Conservation (phyloP, 2,329 filamentous ascomycete species). For the Bipolaris cookei region DNA sequence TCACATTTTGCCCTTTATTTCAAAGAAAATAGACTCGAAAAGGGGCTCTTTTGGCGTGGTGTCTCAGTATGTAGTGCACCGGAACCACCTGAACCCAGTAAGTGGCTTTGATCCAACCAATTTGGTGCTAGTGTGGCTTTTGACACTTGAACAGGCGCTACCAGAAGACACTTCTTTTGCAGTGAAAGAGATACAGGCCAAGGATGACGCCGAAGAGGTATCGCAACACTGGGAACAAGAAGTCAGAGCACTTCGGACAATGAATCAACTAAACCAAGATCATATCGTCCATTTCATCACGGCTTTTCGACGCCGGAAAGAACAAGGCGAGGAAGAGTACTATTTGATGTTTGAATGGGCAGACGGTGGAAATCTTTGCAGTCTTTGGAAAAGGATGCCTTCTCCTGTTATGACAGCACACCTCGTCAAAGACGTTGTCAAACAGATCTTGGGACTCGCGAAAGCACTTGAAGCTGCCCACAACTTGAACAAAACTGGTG, state of each 20-base stretch:
- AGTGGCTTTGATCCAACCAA: neutral
- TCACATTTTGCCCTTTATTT: slow-evolving; percentile 7
- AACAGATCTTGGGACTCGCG: slow-evolving; percentile 25
- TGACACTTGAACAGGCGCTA: neutral
- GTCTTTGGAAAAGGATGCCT: slow-evolving; percentile 21
- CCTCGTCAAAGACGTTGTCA: slow-evolving; percentile 4
- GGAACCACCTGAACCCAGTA: slow-evolving; percentile 11
- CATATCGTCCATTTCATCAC: slow-evolving; percentile 28
- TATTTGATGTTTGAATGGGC: slow-evolving; percentile 35
- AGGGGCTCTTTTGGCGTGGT: slow-evolving; percentile 18
- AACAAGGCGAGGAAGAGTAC: slow-evolving; percentile 1
- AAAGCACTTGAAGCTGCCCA: slow-evolving; percentile 27
- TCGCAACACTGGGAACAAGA: slow-evolving; percentile 19
- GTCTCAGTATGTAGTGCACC: slow-evolving; percentile 14
- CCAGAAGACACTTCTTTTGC: slow-evolving; percentile 4
- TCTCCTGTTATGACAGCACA: slow-evolving; percentile 8
- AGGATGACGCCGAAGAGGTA: slow-evolving; percentile 5
- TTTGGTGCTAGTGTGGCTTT: neutral
- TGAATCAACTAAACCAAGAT: slow-evolving; percentile 23
- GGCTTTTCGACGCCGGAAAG: slow-evolving; percentile 16
- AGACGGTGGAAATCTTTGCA: slow-evolving; percentile 26
- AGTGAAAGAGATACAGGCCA: slow-evolving; percentile 20
- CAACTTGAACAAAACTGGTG: slow-evolving; percentile 4
- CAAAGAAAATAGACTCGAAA: neutral
- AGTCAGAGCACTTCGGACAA: slow-evolving; percentile 16